These are phyloP conservation scores for Entomortierella parvispora DNA, from an alignment of 192 early-diverging fungal species.

Conservation along the genomic window DNA sequence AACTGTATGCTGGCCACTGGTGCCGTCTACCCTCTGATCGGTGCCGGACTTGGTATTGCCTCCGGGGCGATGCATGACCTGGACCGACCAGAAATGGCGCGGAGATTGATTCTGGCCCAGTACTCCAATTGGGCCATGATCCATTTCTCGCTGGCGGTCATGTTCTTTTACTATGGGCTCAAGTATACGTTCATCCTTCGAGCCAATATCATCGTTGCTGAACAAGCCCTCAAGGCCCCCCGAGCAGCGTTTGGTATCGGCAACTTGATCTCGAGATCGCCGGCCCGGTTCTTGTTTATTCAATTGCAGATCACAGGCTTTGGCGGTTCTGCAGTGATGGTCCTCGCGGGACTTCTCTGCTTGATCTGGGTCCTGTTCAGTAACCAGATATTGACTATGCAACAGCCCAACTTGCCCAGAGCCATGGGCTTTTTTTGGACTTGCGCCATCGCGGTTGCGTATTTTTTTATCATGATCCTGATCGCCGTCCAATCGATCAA, in stretches of 20 bases:
- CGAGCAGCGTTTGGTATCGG: slow-evolving; percentile 34
- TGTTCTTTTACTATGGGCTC: slow-evolving; percentile 48
- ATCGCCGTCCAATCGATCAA: slow-evolving; percentile 19
- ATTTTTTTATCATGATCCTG: slow-evolving; percentile 10
- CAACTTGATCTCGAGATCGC: slow-evolving; percentile 26
- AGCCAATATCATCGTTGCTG: slow-evolving; percentile 48
- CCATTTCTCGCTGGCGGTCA: slow-evolving; percentile 7
- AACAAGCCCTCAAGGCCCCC: slow-evolving; percentile 38
- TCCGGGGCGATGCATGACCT: slow-evolving; percentile 18
- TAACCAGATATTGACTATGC: slow-evolving; percentile 14
- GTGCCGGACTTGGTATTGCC: slow-evolving; percentile 4
- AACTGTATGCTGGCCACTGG: slow-evolving; percentile 26
- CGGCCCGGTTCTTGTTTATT: slow-evolving; percentile 39
- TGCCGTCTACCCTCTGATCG: slow-evolving; percentile 8
- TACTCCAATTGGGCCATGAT: slow-evolving; percentile 30
- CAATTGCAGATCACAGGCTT: slow-evolving; percentile 36
- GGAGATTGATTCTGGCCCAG: slow-evolving; percentile 6
- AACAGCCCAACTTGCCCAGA: not conserved
- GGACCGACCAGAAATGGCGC: not conserved
- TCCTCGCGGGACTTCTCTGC: slow-evolving; percentile 16
- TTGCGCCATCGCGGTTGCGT: slow-evolving; percentile 21
- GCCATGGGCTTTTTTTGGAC: slow-evolving; percentile 42
- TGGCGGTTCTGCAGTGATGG: slow-evolving; percentile 29
- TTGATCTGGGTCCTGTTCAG: slow-evolving; percentile 23
- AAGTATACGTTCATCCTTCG: slow-evolving; percentile 50